phyloP scores from a whole-genome alignment of 2,329 filamentous ascomycete species.

The Penicillium concentricum region DNA sequence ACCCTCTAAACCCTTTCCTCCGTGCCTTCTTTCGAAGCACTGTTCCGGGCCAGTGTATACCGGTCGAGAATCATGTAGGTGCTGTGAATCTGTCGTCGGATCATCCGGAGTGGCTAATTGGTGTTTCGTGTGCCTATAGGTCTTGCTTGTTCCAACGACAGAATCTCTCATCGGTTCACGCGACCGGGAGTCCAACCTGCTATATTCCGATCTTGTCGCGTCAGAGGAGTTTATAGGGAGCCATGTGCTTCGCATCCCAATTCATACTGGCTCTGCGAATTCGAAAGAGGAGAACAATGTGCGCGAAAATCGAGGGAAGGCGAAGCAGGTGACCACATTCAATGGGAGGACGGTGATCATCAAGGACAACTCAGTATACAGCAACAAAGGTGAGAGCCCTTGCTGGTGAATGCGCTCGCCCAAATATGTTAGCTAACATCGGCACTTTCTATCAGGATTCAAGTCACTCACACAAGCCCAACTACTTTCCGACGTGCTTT shows the following conservation, averaged over 20 bases:
- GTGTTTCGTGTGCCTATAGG: slow-evolving; percentile 41
- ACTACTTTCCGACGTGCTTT: slow-evolving; percentile 77
- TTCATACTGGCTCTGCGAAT: slow-evolving; percentile 47
- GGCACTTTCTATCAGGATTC: slow-evolving; percentile 62
- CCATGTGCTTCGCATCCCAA: slow-evolving; percentile 87
- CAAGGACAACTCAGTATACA: slow-evolving; percentile 90
- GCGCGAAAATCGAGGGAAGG: slow-evolving; percentile 86
- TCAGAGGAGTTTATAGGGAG: slow-evolving; percentile 95
- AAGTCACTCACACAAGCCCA: slow-evolving; percentile 88
- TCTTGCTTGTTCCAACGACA: slow-evolving; percentile 89
- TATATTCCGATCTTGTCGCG: slow-evolving; percentile 75
- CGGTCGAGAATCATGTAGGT: slow-evolving; percentile 77
- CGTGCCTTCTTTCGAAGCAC: slow-evolving; percentile 98
- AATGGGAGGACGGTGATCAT: slow-evolving; percentile 93
- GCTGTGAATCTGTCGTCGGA: slow-evolving; percentile 10
- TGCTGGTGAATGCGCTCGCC: neutral
- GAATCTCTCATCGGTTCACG: slow-evolving; percentile 84
- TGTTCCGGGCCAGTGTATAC: slow-evolving; percentile 85
- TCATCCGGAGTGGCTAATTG: slow-evolving; percentile 14
- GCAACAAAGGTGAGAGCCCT: slow-evolving; percentile 79
- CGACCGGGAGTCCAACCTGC: slow-evolving; percentile 78
- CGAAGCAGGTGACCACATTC: slow-evolving; percentile 87
- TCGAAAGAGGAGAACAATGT: slow-evolving; percentile 62
- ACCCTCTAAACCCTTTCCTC: slow-evolving; percentile 97
- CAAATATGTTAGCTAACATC: slow-evolving; percentile 16